Base-by-base conservation (phyloP, 2,329 filamentous ascomycete genomes). In the Rutstroemia sp. region DNA sequence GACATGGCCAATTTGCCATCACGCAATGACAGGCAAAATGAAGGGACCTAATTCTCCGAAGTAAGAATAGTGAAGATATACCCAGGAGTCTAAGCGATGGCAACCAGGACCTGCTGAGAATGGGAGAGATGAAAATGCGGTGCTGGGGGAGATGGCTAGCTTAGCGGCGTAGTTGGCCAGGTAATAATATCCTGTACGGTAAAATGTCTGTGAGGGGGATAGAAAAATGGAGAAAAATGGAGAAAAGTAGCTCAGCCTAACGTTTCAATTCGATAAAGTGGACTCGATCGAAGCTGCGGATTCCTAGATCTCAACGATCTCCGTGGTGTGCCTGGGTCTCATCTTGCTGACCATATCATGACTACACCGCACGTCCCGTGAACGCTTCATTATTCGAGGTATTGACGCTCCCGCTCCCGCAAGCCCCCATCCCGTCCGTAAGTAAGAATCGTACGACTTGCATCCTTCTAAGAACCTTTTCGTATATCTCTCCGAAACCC, bases 371-470 rank as follows among this genome's bases (percentile, higher is more conserved):
- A 8, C 42, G 7, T 21, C 21, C 21, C 12, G 17, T 17, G 25
- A 41, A 52, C 44, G 48, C 48, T 48, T 48, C 34, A 27, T 21
- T 48, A 42, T 42, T 42, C 9, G 42, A 54, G 25, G 30, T 48
- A 30, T 49, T 54, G 44, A 44, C 52, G 37, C 44, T 48, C 45
- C 45, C 52, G 52, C 23, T 54, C 45, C 52, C 52, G 45, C 45
- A 41, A 42, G 45, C 52, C 45, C 41, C 37, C 14, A 49, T 23
- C 7, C 23, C 45, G 12, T 49, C 17, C 21, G 21, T 54, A 42
- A 23, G 52, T 6, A 37, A 54, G 27, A 49, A 54, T 54, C 52
- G 25, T 54, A 54, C 52, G 52, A 54, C 34, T 54, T 42, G 10
- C 38, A 17, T 37, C 52, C 25, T 25, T 54, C 47, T 39, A 49